Conservation (phyloP, 495 filamentous ascomycete genomes). For the Staphylotrichum longicolle region DNA sequence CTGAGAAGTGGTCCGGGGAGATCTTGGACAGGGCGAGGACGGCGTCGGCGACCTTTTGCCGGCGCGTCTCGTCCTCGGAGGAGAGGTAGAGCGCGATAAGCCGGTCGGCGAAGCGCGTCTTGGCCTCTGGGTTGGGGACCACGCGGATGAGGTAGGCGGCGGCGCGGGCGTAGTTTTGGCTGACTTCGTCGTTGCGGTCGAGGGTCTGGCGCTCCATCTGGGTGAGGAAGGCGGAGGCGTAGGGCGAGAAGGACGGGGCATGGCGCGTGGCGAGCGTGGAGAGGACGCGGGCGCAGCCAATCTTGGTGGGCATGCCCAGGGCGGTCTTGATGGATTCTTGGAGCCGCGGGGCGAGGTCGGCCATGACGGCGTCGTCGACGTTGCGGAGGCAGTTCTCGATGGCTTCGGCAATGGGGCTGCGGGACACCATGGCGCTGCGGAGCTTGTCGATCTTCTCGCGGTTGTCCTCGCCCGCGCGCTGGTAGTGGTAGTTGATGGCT, state of each 20-base stretch:
- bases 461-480: conserved; percentile 84
- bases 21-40: conserved; percentile 77
- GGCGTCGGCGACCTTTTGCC: conserved; percentile 75
- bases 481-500: conserved; percentile 84
- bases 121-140: conserved; percentile 61
- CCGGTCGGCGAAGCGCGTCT: conserved; percentile 63
- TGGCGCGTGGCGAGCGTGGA: conserved; percentile 82
- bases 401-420: conserved; percentile 89
- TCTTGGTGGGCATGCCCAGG: conserved; percentile 87
- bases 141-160: conserved; percentile 81
- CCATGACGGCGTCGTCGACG: conserved; percentile 74
- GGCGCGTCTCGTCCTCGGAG: conserved; percentile 68
- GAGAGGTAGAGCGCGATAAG: conserved; percentile 73
- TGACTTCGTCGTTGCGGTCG: conserved; percentile 89
- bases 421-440: conserved; percentile 72
- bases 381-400: conserved; percentile 86
- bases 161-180: conserved; percentile 77
- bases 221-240: conserved; percentile 74
- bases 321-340: conserved; percentile 78
- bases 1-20: conserved; percentile 82
- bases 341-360: conserved; percentile 64
- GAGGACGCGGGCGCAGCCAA: conserved; percentile 81
- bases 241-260: conserved; percentile 67
- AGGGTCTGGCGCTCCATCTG: conserved; percentile 73
- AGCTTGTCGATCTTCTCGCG: conserved; percentile 82